phyloP scores from a whole-genome alignment of 495 filamentous ascomycete genomes.

The Durotheca rogersii region DNA sequence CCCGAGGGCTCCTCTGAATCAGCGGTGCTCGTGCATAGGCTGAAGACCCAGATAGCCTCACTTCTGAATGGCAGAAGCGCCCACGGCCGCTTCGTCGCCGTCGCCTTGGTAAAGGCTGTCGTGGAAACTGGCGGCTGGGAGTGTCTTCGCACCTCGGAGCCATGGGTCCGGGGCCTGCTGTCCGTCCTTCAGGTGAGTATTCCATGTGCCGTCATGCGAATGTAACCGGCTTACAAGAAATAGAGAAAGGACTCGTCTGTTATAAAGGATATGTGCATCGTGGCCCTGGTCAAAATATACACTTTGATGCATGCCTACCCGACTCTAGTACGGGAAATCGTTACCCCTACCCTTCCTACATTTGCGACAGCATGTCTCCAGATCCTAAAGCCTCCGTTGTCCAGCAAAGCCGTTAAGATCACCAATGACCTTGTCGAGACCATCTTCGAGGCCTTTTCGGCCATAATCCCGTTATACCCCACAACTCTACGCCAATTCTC shows the following conservation, averaged over 20 bases:
- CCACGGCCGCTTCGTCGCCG: conserved; percentile 73
- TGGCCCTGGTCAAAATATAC: conserved; percentile 79
- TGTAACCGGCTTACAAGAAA: conserved; percentile 17
- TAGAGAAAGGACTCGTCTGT: conserved; percentile 75
- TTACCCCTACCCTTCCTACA: conserved; percentile 73
- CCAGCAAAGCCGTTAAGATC: conserved; percentile 41
- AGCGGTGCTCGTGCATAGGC: conserved; percentile 67
- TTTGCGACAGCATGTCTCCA: conserved; percentile 74
- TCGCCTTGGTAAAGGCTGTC: conserved; percentile 74
- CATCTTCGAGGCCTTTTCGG: conserved; percentile 57
- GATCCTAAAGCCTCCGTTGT: conserved; percentile 54
- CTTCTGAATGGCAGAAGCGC: conserved; percentile 69
- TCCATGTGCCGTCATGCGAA: conserved; percentile 7
- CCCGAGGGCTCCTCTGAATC: conserved; percentile 60
- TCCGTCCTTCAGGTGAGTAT: conserved; percentile 65
- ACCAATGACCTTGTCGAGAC: conserved; percentile 56
- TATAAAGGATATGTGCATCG: conserved; percentile 69
- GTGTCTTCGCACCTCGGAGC: conserved; percentile 63
- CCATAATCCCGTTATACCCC: conserved; percentile 72
- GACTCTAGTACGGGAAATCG: conserved; percentile 81
- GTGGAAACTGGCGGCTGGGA: conserved; percentile 82
- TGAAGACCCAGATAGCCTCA: conserved; percentile 73
- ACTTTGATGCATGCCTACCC: conserved; percentile 75
- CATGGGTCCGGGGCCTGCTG: conserved; percentile 73
- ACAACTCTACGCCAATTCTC: conserved; percentile 76